A percentile compares a stretch with the other conserved stretches of the same genome.
Evolutionary conservation across 768 basidiomycete species (phyloP).

Genomic region (Suillus lakei): DNA sequence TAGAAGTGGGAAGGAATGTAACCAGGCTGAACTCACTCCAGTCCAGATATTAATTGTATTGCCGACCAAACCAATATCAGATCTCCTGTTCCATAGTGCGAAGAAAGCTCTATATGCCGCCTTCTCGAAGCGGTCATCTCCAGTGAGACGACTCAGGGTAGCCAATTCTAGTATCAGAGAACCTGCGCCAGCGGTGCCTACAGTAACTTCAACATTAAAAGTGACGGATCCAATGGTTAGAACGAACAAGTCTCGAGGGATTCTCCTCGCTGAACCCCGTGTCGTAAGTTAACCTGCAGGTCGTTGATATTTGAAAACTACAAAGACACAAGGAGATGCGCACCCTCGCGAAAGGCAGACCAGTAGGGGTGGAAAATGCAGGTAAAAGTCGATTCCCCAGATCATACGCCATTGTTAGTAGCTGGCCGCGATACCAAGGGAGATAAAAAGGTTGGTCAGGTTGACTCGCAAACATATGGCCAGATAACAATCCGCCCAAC

Average conservation of each 20-base stretch:
- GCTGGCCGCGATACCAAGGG: constrained; percentile 84
- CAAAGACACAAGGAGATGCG: constrained; percentile 15
- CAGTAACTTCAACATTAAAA: constrained; percentile 13
- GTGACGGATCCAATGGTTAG: not conserved
- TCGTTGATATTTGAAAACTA: constrained; percentile 1
- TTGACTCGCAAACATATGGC: constrained; percentile 79
- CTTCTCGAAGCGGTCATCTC: constrained; percentile 88
- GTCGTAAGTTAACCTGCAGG: constrained; percentile 77
- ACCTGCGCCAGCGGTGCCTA: constrained; percentile 92
- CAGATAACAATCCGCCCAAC: constrained; percentile 87
- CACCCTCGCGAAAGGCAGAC: constrained; percentile 90
- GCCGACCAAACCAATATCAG: constrained; percentile 82
- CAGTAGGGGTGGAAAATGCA: constrained; percentile 91
- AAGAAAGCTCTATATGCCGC: constrained; percentile 91
- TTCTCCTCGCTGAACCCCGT: constrained; percentile 79
- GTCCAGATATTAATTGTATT: constrained; percentile 87
- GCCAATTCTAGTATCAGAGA: constrained; percentile 94
- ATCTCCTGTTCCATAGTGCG: constrained; percentile 91
- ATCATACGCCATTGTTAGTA: constrained; percentile 82
- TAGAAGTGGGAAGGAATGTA: constrained; percentile 1
- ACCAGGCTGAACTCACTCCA: constrained; percentile 57
- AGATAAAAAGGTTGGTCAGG: constrained; percentile 70
- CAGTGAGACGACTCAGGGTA: constrained; percentile 89
- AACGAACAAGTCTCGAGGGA: constrained; percentile 82
- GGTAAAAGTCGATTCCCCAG: constrained; percentile 86